phyloP scores from a whole-genome alignment of 2,329 filamentous ascomycete genomes.

The Colletotrichum sp. region DNA sequence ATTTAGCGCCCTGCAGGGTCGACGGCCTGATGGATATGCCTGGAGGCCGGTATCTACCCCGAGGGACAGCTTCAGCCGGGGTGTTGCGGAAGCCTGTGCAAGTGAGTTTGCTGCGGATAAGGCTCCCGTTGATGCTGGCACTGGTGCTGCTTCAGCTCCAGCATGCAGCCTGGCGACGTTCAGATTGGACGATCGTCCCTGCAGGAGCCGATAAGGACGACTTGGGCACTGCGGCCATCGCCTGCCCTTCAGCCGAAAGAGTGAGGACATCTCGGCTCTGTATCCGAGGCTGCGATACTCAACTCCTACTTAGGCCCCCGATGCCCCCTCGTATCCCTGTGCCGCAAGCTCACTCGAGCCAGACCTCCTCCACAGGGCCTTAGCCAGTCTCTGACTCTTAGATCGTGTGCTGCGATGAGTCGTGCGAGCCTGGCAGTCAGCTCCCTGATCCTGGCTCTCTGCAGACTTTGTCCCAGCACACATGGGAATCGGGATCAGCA shows the following conservation, averaged over 20 bases:
- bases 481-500: conserved; percentile 1
- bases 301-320: background rate
- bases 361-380: background rate
- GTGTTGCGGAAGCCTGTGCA: background rate
- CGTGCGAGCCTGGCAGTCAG: background rate
- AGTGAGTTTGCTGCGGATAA: background rate
- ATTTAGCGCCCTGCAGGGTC: conserved; percentile 14
- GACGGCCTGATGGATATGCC: conserved; percentile 7
- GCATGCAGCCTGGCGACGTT: background rate
- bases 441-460: conserved; percentile 8
- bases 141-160: background rate
- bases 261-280: background rate
- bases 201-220: background rate
- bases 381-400: conserved; percentile 10
- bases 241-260: background rate
- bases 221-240: background rate
- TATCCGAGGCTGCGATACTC: background rate
- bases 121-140: background rate
- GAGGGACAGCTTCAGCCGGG: background rate
- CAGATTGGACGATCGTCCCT: background rate
- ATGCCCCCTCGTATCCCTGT: background rate
- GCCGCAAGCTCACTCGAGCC: background rate
- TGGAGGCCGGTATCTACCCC: conserved; percentile 5
- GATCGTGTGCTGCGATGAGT: conserved; percentile 4
- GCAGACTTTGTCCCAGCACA: conserved; percentile 3